Evolutionary conservation across 371 early-diverging fungal genomes (phyloP).

Genomic region (Paraphysoderma sedebokerense): DNA sequence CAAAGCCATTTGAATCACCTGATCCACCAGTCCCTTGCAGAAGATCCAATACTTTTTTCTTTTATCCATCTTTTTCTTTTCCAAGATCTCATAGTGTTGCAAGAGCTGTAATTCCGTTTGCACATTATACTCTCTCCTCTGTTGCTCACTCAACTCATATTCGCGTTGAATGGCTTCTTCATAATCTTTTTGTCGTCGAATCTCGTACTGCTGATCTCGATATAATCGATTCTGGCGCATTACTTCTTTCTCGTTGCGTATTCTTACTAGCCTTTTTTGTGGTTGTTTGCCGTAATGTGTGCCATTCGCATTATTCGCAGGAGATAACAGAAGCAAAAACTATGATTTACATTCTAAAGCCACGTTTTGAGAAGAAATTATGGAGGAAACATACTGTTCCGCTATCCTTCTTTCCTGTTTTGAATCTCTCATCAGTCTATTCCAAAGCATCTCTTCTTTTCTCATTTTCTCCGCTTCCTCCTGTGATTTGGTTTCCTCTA

Average conservation of each 20-base stretch:
- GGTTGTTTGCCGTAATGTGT: neutral
- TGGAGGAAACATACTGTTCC: slow-evolving; percentile 14
- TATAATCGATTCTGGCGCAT: slow-evolving; percentile 24
- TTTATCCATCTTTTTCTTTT: slow-evolving; percentile 10
- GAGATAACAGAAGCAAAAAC: too few species aligned
- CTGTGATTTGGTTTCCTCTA: slow-evolving; percentile 15
- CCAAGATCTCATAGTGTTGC: slow-evolving; percentile 26
- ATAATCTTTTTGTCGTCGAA: slow-evolving; percentile 25
- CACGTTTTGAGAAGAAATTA: neutral
- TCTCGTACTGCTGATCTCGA: slow-evolving; percentile 26
- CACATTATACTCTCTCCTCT: slow-evolving; percentile 14
- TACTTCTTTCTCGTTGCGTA: slow-evolving; percentile 28
- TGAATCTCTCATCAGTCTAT: slow-evolving; percentile 24
- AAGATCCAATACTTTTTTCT: slow-evolving; percentile 7
- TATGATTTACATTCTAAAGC: too few species aligned
- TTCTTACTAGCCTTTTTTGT: slow-evolving; percentile 24
- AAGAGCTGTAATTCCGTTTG: slow-evolving; percentile 15
- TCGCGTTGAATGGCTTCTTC: slow-evolving; percentile 24
- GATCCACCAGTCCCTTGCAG: slow-evolving; percentile 15
- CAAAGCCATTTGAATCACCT: slow-evolving; percentile 20
- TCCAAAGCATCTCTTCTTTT: slow-evolving; percentile 16
- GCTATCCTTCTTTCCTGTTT: slow-evolving; percentile 35
- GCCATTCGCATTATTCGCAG: neutral
- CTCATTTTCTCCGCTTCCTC: slow-evolving; percentile 17
- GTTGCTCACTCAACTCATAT: slow-evolving; percentile 8